Conservation (phyloP, 2,329 filamentous ascomycete species). For the Pezicula rhizophila region DNA sequence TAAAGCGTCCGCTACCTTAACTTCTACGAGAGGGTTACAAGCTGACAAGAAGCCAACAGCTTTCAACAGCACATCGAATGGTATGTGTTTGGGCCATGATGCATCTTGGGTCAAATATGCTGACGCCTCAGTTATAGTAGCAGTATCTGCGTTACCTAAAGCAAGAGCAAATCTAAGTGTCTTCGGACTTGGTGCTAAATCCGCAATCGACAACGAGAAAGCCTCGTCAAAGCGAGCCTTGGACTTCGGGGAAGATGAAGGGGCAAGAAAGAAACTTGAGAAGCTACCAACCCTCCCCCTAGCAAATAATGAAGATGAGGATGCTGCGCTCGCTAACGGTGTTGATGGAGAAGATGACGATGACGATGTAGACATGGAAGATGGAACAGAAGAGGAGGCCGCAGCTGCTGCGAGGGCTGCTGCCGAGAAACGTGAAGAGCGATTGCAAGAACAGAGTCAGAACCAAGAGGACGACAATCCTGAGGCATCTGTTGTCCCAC, state of each 20-base stretch:
- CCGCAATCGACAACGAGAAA: slow-evolving; percentile 59
- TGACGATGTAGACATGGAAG: slow-evolving; percentile 65
- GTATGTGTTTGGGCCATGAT: slow-evolving; percentile 23
- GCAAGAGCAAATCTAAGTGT: slow-evolving; percentile 70
- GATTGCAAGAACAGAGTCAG: slow-evolving; percentile 40
- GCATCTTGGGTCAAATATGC: slow-evolving; percentile 1
- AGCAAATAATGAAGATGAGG: slow-evolving; percentile 52
- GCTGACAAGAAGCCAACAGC: slow-evolving; percentile 36
- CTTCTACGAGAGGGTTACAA: slow-evolving; percentile 32
- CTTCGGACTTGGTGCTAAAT: slow-evolving; percentile 73
- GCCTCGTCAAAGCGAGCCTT: slow-evolving; percentile 65
- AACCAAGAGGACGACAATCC: slow-evolving; percentile 27
- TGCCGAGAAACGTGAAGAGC: slow-evolving; percentile 75
- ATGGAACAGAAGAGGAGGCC: slow-evolving; percentile 81
- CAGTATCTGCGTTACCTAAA: slow-evolving; percentile 52
- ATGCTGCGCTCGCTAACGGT: slow-evolving; percentile 47
- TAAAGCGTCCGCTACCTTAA: slow-evolving; percentile 37
- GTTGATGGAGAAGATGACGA: slow-evolving; percentile 61
- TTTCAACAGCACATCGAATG: slow-evolving; percentile 33
- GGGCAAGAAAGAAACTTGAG: slow-evolving; percentile 79
- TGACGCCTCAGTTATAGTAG: slow-evolving; percentile 13
- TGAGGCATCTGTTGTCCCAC: slow-evolving; percentile 41
- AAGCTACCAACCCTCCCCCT: slow-evolving; percentile 76
- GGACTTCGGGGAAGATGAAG: slow-evolving; percentile 84
- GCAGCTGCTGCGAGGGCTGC: slow-evolving; percentile 80